Conservation (phyloP, 2,329 filamentous ascomycete species). For the Penicillium polonicum region DNA sequence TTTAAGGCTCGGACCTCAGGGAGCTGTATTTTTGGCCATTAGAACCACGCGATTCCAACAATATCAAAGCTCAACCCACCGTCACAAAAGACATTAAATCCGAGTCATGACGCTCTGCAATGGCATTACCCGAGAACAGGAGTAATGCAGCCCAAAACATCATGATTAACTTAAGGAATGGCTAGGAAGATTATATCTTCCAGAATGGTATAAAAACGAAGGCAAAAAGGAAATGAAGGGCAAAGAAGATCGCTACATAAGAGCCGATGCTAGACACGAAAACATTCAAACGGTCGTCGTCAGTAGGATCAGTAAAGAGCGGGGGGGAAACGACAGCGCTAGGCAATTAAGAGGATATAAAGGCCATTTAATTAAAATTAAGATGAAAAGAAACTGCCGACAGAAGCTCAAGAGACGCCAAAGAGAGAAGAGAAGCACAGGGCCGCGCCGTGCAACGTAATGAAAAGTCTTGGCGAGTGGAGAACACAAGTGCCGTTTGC, state of each 20-base stretch:
- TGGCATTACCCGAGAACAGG: constrained; percentile 22
- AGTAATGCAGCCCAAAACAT: constrained; percentile 28
- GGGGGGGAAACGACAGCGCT: not conserved
- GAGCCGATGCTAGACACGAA: not conserved
- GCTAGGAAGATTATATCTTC: constrained; percentile 27
- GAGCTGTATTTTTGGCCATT: constrained; percentile 20
- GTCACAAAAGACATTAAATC: constrained; percentile 39
- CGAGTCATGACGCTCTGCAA: constrained; percentile 27
- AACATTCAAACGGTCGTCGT: not conserved
- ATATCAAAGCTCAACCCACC: constrained; percentile 19
- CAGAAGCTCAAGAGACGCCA: not conserved
- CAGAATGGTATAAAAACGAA: not conserved
- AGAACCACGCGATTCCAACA: not conserved
- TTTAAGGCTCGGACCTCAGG: constrained; percentile 32
- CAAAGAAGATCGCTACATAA: not conserved
- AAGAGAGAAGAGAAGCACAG: not conserved
- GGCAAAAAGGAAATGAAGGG: constrained; percentile 6
- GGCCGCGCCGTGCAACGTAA: constrained; percentile 9
- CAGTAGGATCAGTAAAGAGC: not conserved
- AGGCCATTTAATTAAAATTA: constrained; percentile 7
- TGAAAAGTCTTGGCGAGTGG: constrained; percentile 26
- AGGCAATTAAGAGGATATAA: constrained; percentile 2
- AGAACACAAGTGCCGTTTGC: constrained; percentile 18
- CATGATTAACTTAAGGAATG: constrained; percentile 28
- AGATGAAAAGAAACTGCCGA: not conserved